Conservation (phyloP, 768 basidiomycete species). For the Floccularia luteovirens region DNA sequence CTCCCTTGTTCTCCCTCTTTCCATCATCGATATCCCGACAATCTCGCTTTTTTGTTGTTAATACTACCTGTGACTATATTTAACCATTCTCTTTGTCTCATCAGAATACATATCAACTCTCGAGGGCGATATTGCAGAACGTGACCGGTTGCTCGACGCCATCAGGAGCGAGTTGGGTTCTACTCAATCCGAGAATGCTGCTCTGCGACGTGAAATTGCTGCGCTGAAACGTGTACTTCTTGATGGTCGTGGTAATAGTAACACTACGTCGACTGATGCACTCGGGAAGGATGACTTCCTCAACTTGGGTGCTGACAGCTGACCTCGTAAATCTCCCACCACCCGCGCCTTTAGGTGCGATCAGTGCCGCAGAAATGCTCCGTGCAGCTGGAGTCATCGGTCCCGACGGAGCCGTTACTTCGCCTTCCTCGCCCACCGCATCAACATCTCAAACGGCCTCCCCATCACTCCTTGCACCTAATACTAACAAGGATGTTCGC, state of each 20-base stretch:
- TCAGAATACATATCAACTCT: conserved; percentile 92
- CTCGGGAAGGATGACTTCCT: no score
- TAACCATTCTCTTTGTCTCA: neutral
- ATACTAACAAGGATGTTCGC: conserved; percentile 73
- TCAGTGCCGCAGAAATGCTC: conserved; percentile 23
- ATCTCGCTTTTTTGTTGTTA: conserved; percentile 1
- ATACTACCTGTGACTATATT: neutral
- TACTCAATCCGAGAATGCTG: conserved; percentile 74
- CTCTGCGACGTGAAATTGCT: conserved; percentile 70
- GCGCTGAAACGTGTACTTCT: conserved; percentile 71
- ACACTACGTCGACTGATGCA: no score
- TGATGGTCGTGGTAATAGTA: conserved; percentile 60
- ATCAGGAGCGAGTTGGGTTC: conserved; percentile 80
- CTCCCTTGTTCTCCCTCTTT: conserved; percentile 5
- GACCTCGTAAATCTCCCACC: conserved; percentile 37
- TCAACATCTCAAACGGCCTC: conserved; percentile 11
- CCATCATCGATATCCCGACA: conserved; percentile 6
- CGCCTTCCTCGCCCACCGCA: conserved; percentile 10
- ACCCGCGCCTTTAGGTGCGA: conserved; percentile 36
- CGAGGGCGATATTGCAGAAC: conserved; percentile 88
- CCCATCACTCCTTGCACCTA: conserved; percentile 43
- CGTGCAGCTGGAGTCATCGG: no score
- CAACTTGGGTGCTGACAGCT: no score
- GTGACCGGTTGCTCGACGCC: conserved; percentile 84
- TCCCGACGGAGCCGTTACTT: conserved; percentile 5